A percentile compares a stretch with the other conserved stretches of the same genome.
These are phyloP conservation scores for Pachyrhizus erosus DNA, from an alignment of 306 rosid species.

Conservation along the genomic window DNA sequence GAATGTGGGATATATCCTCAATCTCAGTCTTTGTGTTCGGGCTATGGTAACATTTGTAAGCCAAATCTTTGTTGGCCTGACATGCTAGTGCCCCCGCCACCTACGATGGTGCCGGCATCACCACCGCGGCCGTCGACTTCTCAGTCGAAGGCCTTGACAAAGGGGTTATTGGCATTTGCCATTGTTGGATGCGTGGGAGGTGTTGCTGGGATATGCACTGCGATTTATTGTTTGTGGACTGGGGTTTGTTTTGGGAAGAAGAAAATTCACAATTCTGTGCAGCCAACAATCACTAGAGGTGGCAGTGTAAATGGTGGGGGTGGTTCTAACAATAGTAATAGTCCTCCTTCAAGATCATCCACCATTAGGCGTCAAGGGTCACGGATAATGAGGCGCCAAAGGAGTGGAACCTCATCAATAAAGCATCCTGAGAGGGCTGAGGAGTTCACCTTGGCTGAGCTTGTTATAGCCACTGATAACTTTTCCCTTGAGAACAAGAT, in stretches of 20 bases:
- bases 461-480: constrained; percentile 67
- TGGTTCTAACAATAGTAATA: constrained; percentile 48
- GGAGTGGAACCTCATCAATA: constrained; percentile 89
- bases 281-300: constrained; percentile 85
- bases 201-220: constrained; percentile 73
- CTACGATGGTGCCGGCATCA: neutral
- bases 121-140: constrained; percentile 28
- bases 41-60: constrained; percentile 63
- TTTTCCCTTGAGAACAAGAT: constrained; percentile 76
- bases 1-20: constrained; percentile 65
- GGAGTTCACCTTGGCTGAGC: constrained; percentile 81
- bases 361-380: constrained; percentile 84
- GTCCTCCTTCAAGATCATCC: constrained; percentile 79
- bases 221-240: constrained; percentile 76
- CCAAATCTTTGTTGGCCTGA: constrained; percentile 52
- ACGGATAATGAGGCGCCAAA: constrained; percentile 84
- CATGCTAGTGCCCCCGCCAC: constrained; percentile 21
- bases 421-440: constrained; percentile 81
- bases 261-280: constrained; percentile 91
- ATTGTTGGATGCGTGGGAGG: constrained; percentile 84
- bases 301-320: constrained; percentile 62
- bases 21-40: constrained; percentile 62
- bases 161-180: constrained; percentile 77
- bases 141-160: constrained; percentile 55
- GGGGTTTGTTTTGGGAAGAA: constrained; percentile 90